These are phyloP conservation scores for Cryptococcus amylolentus DNA, from an alignment of 1,284 basidiomycete species.

Conservation along the genomic window DNA sequence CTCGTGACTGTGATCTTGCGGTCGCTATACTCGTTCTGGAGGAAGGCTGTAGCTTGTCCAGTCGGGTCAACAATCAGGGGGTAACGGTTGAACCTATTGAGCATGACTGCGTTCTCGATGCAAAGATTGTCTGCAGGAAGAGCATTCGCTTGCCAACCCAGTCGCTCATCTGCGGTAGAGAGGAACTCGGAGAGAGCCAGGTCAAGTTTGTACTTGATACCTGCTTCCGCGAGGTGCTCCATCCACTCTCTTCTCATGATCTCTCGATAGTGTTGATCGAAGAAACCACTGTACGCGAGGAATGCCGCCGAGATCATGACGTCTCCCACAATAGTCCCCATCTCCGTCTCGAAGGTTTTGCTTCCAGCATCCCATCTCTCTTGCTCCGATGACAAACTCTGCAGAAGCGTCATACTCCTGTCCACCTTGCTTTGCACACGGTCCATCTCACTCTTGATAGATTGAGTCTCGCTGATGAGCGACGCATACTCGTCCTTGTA, in stretches of 20 bases:
- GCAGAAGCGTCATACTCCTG: slow-evolving; percentile 90
- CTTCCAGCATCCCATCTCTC: slow-evolving; percentile 93
- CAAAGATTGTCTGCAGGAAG: slow-evolving; percentile 93
- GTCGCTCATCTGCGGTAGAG: slow-evolving; percentile 93
- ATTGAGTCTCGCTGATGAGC: slow-evolving; percentile 94
- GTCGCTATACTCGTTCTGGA: slow-evolving; percentile 91
- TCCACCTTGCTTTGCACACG: slow-evolving; percentile 95
- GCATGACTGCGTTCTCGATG: slow-evolving; percentile 98
- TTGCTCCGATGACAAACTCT: slow-evolving; percentile 92
- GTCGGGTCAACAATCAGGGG: slow-evolving; percentile 98
- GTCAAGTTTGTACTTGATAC: slow-evolving; percentile 87
- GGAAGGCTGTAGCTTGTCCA: slow-evolving; percentile 93
- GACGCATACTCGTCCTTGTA: slow-evolving; percentile 99
- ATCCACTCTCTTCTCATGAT: slow-evolving; percentile 97
- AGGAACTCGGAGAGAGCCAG: slow-evolving; percentile 92
- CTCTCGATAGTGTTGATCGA: slow-evolving; percentile 97
- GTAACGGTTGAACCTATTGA: slow-evolving; percentile 96
- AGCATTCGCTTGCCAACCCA: slow-evolving; percentile 92
- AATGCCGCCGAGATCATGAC: slow-evolving; percentile 94
- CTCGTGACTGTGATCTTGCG: slow-evolving; percentile 97
- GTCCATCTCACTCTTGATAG: slow-evolving; percentile 98
- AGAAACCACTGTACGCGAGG: slow-evolving; percentile 96
- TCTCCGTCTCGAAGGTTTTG: slow-evolving; percentile 93
- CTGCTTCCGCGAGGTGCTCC: slow-evolving; percentile 80
- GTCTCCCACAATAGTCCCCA: slow-evolving; percentile 98